Evolutionary conservation across 2,329 filamentous ascomycete species (phyloP).

Genomic region (Talaromyces sp.): DNA sequence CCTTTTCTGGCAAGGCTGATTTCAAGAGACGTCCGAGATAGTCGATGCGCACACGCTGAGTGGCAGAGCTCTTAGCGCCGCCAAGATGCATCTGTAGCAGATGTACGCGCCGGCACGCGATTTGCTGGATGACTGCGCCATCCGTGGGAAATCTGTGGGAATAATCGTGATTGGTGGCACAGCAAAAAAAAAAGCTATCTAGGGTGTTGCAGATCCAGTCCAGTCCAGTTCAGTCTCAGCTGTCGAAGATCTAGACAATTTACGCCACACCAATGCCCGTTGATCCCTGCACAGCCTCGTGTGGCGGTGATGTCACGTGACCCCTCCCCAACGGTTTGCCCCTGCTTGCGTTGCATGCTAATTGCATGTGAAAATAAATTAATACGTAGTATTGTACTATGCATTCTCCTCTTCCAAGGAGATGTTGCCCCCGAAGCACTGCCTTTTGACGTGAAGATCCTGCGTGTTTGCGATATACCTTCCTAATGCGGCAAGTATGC

Average conservation of each 20-base stretch:
- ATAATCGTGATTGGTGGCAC: neutral
- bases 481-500: neutral
- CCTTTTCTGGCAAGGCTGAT: neutral
- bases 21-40: neutral
- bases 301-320: neutral
- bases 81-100: neutral
- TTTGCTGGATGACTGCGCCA: neutral
- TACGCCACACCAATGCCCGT: neutral
- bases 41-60: neutral
- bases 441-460: too few species aligned
- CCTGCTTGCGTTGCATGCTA: neutral
- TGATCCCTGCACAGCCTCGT: neutral
- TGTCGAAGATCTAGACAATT: neutral
- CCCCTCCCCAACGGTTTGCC: neutral
- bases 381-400: neutral
- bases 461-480: neutral
- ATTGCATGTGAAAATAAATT: neutral
- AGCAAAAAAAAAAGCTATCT: neutral
- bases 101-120: neutral
- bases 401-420: neutral
- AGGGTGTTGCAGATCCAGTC: neutral
- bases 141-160: neutral
- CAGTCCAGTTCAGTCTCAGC: neutral
- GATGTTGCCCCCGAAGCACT: too few species aligned
- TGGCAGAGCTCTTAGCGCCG: neutral